A percentile compares a stretch with the other conserved stretches of the same genome.
Evolutionary conservation across 371 early-diverging fungal genomes (phyloP).

Genomic region (Mucor mucedo): DNA sequence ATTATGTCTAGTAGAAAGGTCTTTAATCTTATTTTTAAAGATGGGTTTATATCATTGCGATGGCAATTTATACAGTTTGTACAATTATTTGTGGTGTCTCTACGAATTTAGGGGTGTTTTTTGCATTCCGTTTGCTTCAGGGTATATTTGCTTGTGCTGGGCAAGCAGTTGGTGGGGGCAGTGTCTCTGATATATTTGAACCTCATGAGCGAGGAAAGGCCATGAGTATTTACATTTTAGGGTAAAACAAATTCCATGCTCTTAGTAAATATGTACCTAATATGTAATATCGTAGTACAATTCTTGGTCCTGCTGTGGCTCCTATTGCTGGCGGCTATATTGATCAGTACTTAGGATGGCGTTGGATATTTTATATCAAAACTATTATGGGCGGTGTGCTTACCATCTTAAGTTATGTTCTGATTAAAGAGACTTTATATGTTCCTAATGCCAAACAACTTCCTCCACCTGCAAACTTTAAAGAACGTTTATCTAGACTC

Average conservation of each 20-base stretch:
- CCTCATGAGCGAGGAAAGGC: conserved; percentile 47
- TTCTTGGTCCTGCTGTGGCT: conserved; percentile 59
- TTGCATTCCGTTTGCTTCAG: conserved; percentile 45
- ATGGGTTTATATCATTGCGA: conserved; percentile 17
- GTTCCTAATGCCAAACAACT: conserved; percentile 21
- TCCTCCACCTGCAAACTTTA: conserved; percentile 4
- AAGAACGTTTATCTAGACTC: conserved; percentile 25
- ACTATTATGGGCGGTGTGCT: conserved; percentile 57
- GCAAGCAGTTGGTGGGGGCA: conserved; percentile 49
- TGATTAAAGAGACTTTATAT: conserved; percentile 60
- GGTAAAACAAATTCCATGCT: conserved; percentile 15
- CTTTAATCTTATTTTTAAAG: background rate
- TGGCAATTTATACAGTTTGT: conserved; percentile 34
- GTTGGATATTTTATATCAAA: conserved; percentile 60
- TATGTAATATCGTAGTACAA: conserved; percentile 31
- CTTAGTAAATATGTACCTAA: background rate
- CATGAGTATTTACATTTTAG: conserved; percentile 45
- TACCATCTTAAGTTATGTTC: conserved; percentile 41
- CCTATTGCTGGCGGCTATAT: conserved; percentile 64
- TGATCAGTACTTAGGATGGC: conserved; percentile 59
- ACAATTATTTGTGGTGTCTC: conserved; percentile 43
- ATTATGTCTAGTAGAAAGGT: background rate
- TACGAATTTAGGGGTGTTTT: conserved; percentile 35
- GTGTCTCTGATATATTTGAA: conserved; percentile 44
- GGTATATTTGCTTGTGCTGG: conserved; percentile 44